Evolutionary conservation across 2,329 filamentous ascomycete genomes (phyloP).

Genomic region (Hymenoscyphus fraxineus): DNA sequence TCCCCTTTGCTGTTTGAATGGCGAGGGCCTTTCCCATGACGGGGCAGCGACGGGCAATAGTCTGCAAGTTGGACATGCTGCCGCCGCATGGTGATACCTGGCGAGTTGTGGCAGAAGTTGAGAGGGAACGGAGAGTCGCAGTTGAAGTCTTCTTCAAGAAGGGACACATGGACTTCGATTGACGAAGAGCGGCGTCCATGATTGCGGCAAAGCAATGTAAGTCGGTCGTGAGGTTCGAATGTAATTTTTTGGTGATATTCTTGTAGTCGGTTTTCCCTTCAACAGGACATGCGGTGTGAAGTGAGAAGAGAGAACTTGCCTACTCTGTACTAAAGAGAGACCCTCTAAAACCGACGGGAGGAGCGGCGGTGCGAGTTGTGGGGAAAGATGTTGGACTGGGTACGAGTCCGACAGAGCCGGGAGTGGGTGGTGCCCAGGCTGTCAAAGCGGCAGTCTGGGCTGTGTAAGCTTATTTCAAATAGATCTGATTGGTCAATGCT

Average conservation of each 20-base stretch:
- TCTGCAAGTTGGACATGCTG: slow-evolving; percentile 94
- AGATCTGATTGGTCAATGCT: background rate
- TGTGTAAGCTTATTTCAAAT: background rate
- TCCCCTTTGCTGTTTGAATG: slow-evolving; percentile 66
- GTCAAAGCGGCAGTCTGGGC: background rate
- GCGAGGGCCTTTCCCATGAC: slow-evolving; percentile 98
- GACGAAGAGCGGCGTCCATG: slow-evolving; percentile 94
- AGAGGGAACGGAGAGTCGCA: slow-evolving; percentile 84
- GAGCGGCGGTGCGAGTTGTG: background rate
- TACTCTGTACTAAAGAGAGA: background rate
- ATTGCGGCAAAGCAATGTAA: slow-evolving; percentile 18
- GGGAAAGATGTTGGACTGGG: background rate
- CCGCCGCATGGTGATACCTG: slow-evolving; percentile 71
- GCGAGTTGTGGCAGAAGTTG: slow-evolving; percentile 60
- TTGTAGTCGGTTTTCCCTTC: background rate
- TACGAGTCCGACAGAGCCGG: background rate
- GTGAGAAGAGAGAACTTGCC: background rate
- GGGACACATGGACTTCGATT: slow-evolving; percentile 95
- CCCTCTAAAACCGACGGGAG: background rate
- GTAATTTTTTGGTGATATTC: background rate
- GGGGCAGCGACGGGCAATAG: slow-evolving; percentile 89
- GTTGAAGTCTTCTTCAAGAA: slow-evolving; percentile 95
- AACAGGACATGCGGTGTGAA: background rate
- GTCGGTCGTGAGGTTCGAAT: background rate
- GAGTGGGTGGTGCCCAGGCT: background rate